A percentile compares a stretch with the other conserved stretches of the same genome.
Evolutionary conservation across 2,329 filamentous ascomycete genomes (phyloP).

Genomic region (Neofusicoccum parvum): DNA sequence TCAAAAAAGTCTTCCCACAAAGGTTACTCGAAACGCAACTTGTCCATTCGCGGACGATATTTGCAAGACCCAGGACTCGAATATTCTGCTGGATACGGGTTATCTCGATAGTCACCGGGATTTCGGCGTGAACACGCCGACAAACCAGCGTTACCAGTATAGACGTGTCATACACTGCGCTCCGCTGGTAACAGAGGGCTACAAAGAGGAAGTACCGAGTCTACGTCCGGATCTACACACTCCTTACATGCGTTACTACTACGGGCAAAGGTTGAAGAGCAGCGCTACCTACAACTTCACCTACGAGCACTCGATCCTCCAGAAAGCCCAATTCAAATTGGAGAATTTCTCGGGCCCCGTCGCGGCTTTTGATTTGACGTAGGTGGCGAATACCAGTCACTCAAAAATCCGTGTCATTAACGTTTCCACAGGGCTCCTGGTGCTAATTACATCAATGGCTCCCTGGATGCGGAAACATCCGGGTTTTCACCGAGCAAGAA

Average conservation of each 20-base stretch:
- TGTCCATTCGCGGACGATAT: conserved; percentile 24
- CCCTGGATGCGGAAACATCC: not conserved
- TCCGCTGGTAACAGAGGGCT: conserved; percentile 1
- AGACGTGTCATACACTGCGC: conserved; percentile 22
- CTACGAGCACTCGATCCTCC: not conserved
- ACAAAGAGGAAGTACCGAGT: not conserved
- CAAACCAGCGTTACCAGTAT: conserved; percentile 21
- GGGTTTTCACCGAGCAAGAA: conserved; percentile 28
- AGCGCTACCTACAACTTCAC: not conserved
- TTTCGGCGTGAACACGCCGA: conserved; percentile 28
- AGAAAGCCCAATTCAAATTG: not conserved
- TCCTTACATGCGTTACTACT: not conserved
- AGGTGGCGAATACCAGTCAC: not conserved
- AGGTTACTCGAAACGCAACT: conserved; percentile 10
- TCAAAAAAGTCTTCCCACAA: conserved; percentile 13
- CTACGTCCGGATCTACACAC: not conserved
- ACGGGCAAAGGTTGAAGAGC: not conserved
- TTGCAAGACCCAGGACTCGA: conserved; percentile 22
- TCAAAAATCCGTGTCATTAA: not conserved
- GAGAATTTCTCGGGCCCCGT: not conserved
- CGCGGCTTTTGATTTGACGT: not conserved
- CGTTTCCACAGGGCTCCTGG: not conserved
- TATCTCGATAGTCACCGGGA: conserved; percentile 25
- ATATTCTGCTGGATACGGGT: conserved; percentile 27
- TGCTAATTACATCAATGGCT: not conserved